Evolutionary conservation across 768 basidiomycete species (phyloP).

Genomic region (Leccinellum albellum): DNA sequence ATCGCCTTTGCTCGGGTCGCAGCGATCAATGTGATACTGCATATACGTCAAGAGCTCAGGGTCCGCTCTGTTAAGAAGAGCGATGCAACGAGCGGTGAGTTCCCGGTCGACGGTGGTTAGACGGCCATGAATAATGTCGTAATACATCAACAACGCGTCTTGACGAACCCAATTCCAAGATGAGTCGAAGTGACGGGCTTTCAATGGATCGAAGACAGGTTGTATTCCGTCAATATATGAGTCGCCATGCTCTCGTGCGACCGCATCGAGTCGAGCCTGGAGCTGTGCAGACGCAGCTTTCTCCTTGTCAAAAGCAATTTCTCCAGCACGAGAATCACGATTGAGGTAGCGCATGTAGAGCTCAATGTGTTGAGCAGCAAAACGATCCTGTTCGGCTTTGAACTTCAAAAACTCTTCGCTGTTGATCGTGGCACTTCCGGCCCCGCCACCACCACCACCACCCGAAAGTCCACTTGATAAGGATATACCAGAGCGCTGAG

Average conservation of each 20-base stretch:
- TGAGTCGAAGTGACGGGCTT: slow-evolving; percentile 97
- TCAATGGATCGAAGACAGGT: slow-evolving; percentile 90
- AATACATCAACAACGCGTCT: slow-evolving; percentile 94
- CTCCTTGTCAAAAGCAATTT: slow-evolving; percentile 83
- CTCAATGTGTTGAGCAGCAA: slow-evolving; percentile 90
- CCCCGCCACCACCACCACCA: slow-evolving; percentile 54
- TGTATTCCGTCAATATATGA: slow-evolving; percentile 91
- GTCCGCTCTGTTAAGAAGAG: slow-evolving; percentile 96
- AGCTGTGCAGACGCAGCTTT: slow-evolving; percentile 68
- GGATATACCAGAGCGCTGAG: slow-evolving; percentile 84
- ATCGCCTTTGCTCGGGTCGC: slow-evolving; percentile 77
- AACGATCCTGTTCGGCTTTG: slow-evolving; percentile 88
- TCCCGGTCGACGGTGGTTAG: slow-evolving; percentile 93
- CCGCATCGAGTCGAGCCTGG: slow-evolving; percentile 84
- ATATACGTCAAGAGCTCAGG: slow-evolving; percentile 89
- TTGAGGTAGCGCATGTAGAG: slow-evolving; percentile 96
- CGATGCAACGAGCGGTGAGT: slow-evolving; percentile 95
- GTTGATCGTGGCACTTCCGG: slow-evolving; percentile 87
- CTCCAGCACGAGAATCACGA: slow-evolving; percentile 89
- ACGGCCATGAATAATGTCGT: slow-evolving; percentile 96
- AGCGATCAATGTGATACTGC: slow-evolving; percentile 90
- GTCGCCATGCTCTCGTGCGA: slow-evolving; percentile 90
- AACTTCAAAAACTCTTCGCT: slow-evolving; percentile 98
- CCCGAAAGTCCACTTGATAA: slow-evolving; percentile 65
- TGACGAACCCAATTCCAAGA: slow-evolving; percentile 99